Evolutionary conservation across 2,329 filamentous ascomycete species (phyloP).

Genomic region (Scolecobasidium constrictum): DNA sequence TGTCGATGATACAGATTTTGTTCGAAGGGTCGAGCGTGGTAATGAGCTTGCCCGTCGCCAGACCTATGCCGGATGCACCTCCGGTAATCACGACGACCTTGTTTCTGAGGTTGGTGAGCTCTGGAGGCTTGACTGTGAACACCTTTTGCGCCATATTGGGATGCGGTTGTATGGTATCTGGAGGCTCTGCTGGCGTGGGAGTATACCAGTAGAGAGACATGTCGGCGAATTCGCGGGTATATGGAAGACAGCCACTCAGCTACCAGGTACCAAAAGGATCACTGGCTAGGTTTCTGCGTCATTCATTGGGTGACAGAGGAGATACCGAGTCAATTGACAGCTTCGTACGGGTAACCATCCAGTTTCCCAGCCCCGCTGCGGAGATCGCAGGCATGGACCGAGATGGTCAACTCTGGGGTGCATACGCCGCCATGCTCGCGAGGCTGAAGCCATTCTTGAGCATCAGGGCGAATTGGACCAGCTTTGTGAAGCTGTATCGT

Average conservation of each 20-base stretch:
- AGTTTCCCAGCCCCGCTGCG: neutral
- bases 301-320: too few relatives aligned
- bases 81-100: constrained; percentile 23
- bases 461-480: neutral
- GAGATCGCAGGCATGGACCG: neutral
- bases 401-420: too few relatives aligned
- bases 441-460: neutral
- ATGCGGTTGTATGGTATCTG: neutral
- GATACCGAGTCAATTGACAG: too few relatives aligned
- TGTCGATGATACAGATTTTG: constrained; percentile 31
- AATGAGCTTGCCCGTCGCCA: constrained; percentile 40
- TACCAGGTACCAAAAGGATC: too few relatives aligned
- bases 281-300: too few relatives aligned
- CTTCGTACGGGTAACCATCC: too few relatives aligned
- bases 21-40: constrained; percentile 26
- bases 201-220: constrained; percentile 3
- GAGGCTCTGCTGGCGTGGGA: neutral
- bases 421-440: neutral
- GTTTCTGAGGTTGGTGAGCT: constrained; percentile 2
- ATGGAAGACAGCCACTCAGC: too few relatives aligned
- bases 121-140: constrained; percentile 13
- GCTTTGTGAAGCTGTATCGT: too few relatives aligned
- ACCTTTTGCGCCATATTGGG: constrained; percentile 17
- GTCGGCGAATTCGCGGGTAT: neutral
- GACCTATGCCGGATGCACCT: constrained; percentile 48